These are phyloP conservation scores for Syzygium syzygioides DNA, from an alignment of 441 rosid genomes.

Conservation along the genomic window DNA sequence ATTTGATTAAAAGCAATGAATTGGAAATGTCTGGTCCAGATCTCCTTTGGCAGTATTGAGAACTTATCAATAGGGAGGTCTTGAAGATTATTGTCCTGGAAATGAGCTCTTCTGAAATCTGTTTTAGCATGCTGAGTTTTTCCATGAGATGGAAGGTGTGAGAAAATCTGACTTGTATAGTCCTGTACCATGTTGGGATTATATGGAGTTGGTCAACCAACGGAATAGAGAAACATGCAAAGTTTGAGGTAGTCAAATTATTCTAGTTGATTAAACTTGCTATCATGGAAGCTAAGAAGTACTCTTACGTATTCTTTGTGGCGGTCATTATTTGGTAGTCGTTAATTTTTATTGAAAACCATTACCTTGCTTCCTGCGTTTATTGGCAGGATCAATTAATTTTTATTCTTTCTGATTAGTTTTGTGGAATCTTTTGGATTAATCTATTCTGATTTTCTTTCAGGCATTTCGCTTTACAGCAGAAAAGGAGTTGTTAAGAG, in stretches of 20 bases:
- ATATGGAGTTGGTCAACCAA: background rate
- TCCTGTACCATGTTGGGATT: background rate
- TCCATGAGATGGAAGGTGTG: background rate
- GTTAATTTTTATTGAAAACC: background rate
- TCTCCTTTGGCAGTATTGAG: background rate
- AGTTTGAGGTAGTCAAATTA: background rate
- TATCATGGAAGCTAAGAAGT: background rate
- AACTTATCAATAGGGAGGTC: background rate
- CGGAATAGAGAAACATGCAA: background rate
- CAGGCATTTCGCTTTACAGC: conserved; percentile 72
- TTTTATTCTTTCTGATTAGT: background rate
- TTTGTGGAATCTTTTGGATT: background rate
- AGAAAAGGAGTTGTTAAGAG: conserved; percentile 65
- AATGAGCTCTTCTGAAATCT: background rate
- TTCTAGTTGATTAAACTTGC: background rate
- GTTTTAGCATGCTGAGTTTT: background rate
- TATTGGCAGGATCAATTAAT: background rate
- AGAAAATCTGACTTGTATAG: background rate
- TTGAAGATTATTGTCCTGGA: background rate
- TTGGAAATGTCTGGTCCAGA: background rate
- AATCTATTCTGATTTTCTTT: conserved; percentile 1
- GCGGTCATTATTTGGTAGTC: background rate
- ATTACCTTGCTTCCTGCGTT: background rate
- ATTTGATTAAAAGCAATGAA: background rate
- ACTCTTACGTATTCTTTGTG: background rate